phyloP scores from a whole-genome alignment of 2,329 filamentous ascomycete genomes.

The Fusarium abutilonis region DNA sequence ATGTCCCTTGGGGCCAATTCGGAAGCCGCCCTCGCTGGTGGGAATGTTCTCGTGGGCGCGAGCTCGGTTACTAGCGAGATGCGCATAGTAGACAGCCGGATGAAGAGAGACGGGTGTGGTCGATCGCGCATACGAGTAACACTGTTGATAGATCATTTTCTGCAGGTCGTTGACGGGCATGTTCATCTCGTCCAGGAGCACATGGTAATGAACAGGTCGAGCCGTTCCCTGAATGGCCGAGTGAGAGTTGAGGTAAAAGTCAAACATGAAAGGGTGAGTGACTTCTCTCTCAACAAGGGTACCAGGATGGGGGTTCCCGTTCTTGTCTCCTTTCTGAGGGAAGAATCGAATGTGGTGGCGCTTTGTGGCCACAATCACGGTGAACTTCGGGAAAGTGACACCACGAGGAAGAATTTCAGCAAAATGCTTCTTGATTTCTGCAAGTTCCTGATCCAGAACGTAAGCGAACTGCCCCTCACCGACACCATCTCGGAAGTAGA shows the following conservation, averaged over 20 bases:
- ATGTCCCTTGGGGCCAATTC: conserved; percentile 56
- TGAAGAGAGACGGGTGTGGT: conserved; percentile 91
- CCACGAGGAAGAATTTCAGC: conserved; percentile 47
- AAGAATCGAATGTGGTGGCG: conserved; percentile 95
- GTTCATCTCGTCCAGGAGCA: conserved; percentile 82
- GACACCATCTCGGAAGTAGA: conserved; percentile 94
- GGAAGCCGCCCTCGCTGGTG: conserved; percentile 58
- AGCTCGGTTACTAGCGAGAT: conserved; percentile 84
- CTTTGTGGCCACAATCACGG: conserved; percentile 90
- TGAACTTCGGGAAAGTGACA: conserved; percentile 70
- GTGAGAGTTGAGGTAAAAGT: conserved; percentile 76
- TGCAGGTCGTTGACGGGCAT: conserved; percentile 76
- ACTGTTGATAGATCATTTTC: conserved; percentile 92
- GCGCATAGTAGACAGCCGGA: conserved; percentile 95
- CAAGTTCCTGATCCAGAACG: conserved; percentile 82
- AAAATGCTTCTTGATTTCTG: conserved; percentile 72
- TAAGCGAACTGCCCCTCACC: conserved; percentile 85
- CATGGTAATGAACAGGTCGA: conserved; percentile 90
- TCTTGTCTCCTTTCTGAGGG: conserved; percentile 75
- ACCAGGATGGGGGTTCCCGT: conserved; percentile 84
- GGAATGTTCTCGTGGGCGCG: conserved; percentile 73
- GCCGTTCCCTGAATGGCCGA: conserved; percentile 92
- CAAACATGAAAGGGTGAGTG: conserved; percentile 90
- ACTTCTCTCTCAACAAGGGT: conserved; percentile 88
- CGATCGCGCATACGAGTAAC: conserved; percentile 90